Evolutionary conservation across 805 yeast species (phyloP), one percentile per base, ranked within the genome.

Genomic region (Nakazawaea holstii): DNA sequence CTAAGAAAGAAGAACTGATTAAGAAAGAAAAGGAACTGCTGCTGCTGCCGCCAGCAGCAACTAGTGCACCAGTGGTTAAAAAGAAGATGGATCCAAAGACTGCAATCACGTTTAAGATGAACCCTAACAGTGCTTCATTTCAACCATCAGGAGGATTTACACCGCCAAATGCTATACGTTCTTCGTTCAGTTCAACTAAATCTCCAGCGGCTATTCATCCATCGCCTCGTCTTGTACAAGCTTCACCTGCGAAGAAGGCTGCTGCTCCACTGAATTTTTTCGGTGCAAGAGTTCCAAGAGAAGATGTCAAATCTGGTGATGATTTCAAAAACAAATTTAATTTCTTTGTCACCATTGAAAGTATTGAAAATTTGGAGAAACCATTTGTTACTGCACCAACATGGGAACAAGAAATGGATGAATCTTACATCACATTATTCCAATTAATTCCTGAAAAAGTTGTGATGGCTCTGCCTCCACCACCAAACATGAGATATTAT

Each of bases 351-450:
- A 72, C 75, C 27, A 70, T 79, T 4, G 72, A 72, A 62, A 54
- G 56, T 24, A 67, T 64, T 36, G 65, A 57, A 41, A 49, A 50
- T 17, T 69, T 82, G 51, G 90, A 82, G 54, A 79, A 71, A 55
- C 81, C 94, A 6, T 87, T 76, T 61, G 71, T 72, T 36, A 83
- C 92, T 0, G 82, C 87, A 8, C 95, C 95, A 44, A 83, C 91
- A 0, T 87, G 95, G 95, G 70, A 73, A 20, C 66, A 74, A 41
- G 79, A 81, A 2, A 63, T 75, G 24, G 85, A 79, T 39, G 80
- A 76, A 49, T 70, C 84, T 1, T 79, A 79, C 62, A 74, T 70
- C 47, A 64, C 68, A 14, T 60, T 77, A 35, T 80, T 81, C 64
- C 76, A 82, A 2, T 70, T 47, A 54, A 61, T 45, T 50, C 59